Base-by-base conservation (phyloP, 768 basidiomycete genomes). In the Mycena galopus region DNA sequence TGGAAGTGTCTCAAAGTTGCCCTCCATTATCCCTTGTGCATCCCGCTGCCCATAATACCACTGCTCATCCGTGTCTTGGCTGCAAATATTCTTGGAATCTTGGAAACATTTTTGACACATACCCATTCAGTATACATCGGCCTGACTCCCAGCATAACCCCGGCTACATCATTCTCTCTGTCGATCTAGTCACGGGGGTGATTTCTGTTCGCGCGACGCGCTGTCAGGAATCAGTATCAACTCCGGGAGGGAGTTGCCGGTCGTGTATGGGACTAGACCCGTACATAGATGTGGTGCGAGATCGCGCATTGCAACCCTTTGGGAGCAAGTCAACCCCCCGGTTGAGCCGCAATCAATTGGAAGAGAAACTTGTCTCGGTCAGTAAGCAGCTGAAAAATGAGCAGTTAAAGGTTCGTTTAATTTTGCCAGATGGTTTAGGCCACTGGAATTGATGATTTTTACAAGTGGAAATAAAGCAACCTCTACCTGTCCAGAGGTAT, bases 261-360 rank as follows among this genome's bases (percentile, higher is more conserved):
- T 29, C 60, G 23, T 62, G 60, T 17, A 27, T 62, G 39, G 60
- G 39, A 14, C 27, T 53, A 27, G 51, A 9, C 11, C 44, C 39
- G 3, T 14, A 2, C 27, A 37, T 58, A 0, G 57, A 37, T 16
- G n/a, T 21, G 50, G 44, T 67, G 0, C 53, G 55, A 21, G 16
- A 14, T 71, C 73, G 67, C 71, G 79, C 51, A 23, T 67, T 3
- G 55, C 69, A 56, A 65, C 32, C 27, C 30, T 81, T 29, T 67
- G 79, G 17, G 16, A 68, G 29, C 73, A 70, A 67, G n/a, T 37
- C 71, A 67, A 9, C n/a, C 68, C 35, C 47, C 35, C 58, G 59
- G 6, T 50, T 68, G 1, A 68, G 27, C 21, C 44, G 21, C 29
- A 14, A 21, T 17, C 67, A 69, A 14, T 30, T 69, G 9, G 59